Base-by-base conservation (phyloP, 306 rosid genomes). In the Trifolium dubium region DNA sequence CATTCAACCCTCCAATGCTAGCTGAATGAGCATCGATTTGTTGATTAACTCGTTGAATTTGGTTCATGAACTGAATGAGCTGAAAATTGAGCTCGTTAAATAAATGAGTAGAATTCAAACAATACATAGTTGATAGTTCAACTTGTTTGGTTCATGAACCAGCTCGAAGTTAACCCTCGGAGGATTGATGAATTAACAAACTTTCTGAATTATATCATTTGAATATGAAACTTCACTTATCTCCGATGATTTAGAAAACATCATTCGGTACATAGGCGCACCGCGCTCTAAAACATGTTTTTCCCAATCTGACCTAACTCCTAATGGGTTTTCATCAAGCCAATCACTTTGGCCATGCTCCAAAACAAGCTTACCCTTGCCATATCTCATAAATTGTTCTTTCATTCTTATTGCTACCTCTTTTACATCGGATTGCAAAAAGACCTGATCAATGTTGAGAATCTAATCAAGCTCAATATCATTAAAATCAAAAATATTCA, bases 231-330 rank as follows among this genome's bases (percentile, higher is more conserved):
- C 80, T 78, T 89, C 75, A 49, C 67, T 64, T 10, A 14, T 12
- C 41, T 34, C 41, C 17, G 69, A 30, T 77, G 86, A 82, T 80
- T 93, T 89, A 41, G 63, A 56, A 56, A 56, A 56, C 63, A 56
- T 5, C 35, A 54, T 54, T 19, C 60, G 60, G 5, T 19, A 54
- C 60, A 54, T 91, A 2, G 92, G 95, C 34, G 64, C 86, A 12
- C 91, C 91, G 0, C 90, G 95, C 55, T 84, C 90, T 35, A 94
- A 54, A 56, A 91, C 98, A 70, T 87, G 97, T 17, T 23, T 88
- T 65, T 94, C 98, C 98, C 97, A 94, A 47, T 94, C 97, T 49
- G 96, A 91, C 55, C 81, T 81, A 51, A 91, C 85, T 59, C 92
- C 90, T 64, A 88, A 89, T 5, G 92, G 97, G 72, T 94, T 94